Base-by-base conservation (phyloP, 139 green algal species). In the Coelastrella sp. region DNA sequence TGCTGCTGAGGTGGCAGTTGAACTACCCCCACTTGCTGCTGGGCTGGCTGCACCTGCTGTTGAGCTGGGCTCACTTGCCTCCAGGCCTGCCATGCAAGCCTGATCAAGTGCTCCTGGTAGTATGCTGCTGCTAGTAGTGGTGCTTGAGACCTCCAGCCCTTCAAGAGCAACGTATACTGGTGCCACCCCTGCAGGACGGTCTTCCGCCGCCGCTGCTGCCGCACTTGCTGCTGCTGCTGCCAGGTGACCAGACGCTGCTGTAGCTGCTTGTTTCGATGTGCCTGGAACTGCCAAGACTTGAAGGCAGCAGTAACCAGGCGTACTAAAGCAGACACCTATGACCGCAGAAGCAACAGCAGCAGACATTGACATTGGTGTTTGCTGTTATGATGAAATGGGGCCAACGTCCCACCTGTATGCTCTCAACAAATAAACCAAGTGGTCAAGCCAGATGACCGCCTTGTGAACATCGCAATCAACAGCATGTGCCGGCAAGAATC, bases 61-160 rank as follows among this genome's bases (percentile, higher is more conserved):
- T 85, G 19, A 4, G 13, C 17, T n/a, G 17, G 14, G 13, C 59
- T 22, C 60, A 47, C 32, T 47, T 76, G 11, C 22, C 4, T 57
- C 80, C 80, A 86, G 4, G 60, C 60, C 3, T 54, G 5, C 83
- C 83, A 88, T 4, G 66, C 66, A 17, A 4, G 13, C 66, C n/a
- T 75, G 64, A 88, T 58, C 83, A 88, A 57, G 16, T 11, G 17
- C 17, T 68, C 66, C 66, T 88, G 83, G 83, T 68, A 88, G 66
- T 88, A 88, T 7, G 83, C 83, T 56, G 83, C 83, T 58, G 83
- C 83, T 5, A 88, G 83, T 66, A 88, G 66, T 56, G 83, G 83
- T 22, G 83, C 83, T 56, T 88, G 19, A 13, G 5, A 32, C 47
- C 83, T 56, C 83, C 83, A 88, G 5, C 5, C 6, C 83, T 88